Evolutionary conservation across 345 rosid genomes (phyloP).

Genomic region (Ceriops tagal): DNA sequence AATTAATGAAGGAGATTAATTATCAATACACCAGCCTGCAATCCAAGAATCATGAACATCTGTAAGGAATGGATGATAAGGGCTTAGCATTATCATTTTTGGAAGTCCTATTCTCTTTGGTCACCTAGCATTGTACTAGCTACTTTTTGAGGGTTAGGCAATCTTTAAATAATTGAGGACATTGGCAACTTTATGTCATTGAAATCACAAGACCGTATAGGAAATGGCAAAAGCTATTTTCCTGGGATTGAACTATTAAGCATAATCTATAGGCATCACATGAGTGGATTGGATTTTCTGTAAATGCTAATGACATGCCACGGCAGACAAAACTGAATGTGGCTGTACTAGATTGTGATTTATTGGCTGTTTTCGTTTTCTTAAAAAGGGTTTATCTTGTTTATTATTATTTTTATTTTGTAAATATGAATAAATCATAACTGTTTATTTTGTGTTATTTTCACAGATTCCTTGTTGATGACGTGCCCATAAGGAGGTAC

Average conservation of each 20-base stretch:
- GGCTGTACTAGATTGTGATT: neutral
- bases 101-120: neutral
- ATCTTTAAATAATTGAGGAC: neutral
- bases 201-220: constrained; percentile 10
- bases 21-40: too few species aligned
- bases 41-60: neutral
- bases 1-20: too few species aligned
- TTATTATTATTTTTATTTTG: neutral
- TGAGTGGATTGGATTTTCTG: neutral
- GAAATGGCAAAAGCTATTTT: neutral
- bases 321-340: constrained; percentile 9
- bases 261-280: neutral
- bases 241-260: neutral
- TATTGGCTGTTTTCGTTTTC: too few species aligned
- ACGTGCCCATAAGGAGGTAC: constrained; percentile 91
- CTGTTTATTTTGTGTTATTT: neutral
- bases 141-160: neutral
- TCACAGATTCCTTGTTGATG: constrained; percentile 87
- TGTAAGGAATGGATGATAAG: neutral
- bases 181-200: neutral
- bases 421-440: too few species aligned
- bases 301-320: constrained; percentile 2
- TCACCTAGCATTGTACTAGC: neutral
- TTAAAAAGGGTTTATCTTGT: neutral
- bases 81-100: neutral